A percentile compares a stretch with the other conserved stretches of the same genome.
phyloP scores from a whole-genome alignment of 345 rosid species.

The Nasturtium officinale region DNA sequence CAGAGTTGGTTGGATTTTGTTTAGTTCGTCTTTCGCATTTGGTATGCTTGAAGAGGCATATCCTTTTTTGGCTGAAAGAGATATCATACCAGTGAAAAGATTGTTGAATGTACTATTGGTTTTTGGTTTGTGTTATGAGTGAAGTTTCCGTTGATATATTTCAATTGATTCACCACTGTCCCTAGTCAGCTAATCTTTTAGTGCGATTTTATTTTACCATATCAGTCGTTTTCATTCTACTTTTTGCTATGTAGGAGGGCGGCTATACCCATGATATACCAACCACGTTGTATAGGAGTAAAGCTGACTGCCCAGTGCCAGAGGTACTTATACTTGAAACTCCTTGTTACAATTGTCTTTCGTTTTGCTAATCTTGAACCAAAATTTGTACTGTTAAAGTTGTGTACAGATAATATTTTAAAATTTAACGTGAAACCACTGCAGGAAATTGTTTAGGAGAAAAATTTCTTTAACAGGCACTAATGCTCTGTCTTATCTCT shows the following conservation, averaged over 20 bases:
- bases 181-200: not conserved
- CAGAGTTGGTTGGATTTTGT: not conserved
- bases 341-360: slow-evolving; percentile 12
- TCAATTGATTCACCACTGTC: not conserved
- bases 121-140: not conserved
- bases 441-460: not conserved
- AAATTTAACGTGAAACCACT: not conserved
- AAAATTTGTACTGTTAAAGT: not conserved
- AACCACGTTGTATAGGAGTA: slow-evolving; percentile 94
- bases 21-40: not conserved
- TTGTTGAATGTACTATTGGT: not conserved
- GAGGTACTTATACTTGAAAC: slow-evolving; percentile 56
- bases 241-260: slow-evolving; percentile 58
- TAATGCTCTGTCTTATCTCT: slow-evolving; percentile 27
- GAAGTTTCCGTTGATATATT: slow-evolving; percentile 4
- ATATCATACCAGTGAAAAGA: not conserved
- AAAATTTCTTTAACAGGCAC: not conserved
- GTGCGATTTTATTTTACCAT: not conserved
- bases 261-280: slow-evolving; percentile 93
- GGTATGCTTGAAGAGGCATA: not conserved
- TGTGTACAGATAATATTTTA: not conserved
- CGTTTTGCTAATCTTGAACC: slow-evolving; percentile 8
- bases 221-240: slow-evolving; percentile 8
- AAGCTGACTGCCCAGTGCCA: slow-evolving; percentile 94
- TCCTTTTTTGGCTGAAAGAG: not conserved